Evolutionary conservation across 495 filamentous ascomycete genomes (phyloP).

Genomic region (Rhypophila decipiens): DNA sequence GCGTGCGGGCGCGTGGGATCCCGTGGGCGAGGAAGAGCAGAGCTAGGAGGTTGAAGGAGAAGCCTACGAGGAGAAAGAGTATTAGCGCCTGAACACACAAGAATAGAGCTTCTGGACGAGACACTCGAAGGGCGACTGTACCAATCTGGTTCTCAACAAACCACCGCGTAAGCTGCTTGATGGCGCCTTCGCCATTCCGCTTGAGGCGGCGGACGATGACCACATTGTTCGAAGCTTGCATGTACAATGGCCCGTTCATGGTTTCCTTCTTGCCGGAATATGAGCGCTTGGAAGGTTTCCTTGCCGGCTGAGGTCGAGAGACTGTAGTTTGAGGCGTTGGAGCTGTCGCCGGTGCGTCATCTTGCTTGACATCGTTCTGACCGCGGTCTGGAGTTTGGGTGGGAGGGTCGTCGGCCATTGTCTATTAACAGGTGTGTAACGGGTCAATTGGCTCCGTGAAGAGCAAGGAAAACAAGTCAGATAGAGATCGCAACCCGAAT

Average conservation of each 20-base stretch:
- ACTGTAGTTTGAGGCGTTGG: constrained; percentile 6
- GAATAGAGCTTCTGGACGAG: not conserved
- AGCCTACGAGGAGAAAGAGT: constrained; percentile 9
- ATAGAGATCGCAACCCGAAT: not conserved
- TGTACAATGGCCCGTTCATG: constrained; percentile 45
- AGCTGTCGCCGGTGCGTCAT: not conserved
- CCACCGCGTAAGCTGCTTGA: constrained; percentile 38
- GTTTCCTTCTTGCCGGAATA: constrained; percentile 26
- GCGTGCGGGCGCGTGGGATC: constrained; percentile 69
- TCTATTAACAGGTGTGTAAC: not conserved
- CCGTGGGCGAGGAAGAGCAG: constrained; percentile 72
- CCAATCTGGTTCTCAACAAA: constrained; percentile 50
- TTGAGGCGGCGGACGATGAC: constrained; percentile 40
- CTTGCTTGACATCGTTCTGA: not conserved
- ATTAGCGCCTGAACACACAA: not conserved
- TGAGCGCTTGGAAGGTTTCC: constrained; percentile 21
- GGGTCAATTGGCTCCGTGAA: not conserved
- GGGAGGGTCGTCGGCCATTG: not conserved
- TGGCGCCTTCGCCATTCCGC: constrained; percentile 38
- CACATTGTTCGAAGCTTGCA: constrained; percentile 38
- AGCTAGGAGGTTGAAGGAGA: constrained; percentile 51
- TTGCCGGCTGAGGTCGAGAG: constrained; percentile 10
- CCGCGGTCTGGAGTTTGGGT: no score
- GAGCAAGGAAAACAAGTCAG: not conserved
- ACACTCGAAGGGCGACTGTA: constrained; percentile 12